These are phyloP conservation scores for Colletotrichum sp. DNA, from an alignment of 2,329 filamentous ascomycete species.

Conservation along the genomic window DNA sequence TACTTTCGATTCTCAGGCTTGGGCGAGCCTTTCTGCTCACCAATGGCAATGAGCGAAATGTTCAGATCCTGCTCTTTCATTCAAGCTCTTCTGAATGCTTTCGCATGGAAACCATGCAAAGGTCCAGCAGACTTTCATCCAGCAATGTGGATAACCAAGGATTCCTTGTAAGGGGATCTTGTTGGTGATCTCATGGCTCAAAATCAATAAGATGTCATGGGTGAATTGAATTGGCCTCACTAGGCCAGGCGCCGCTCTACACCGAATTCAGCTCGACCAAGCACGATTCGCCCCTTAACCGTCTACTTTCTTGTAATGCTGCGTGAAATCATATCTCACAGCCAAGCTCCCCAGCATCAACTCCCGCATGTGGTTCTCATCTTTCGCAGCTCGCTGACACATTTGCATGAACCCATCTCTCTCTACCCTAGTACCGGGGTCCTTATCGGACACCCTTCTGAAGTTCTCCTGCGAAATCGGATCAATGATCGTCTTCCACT, in stretches of 20 bases:
- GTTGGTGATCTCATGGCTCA: no score
- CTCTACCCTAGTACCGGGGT: slow-evolving; percentile 37
- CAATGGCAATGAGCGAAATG: accelerated
- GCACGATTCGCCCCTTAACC: not conserved
- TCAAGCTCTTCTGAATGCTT: accelerated
- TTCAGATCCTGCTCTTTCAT: not conserved
- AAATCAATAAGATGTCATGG: not conserved
- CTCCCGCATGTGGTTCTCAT: slow-evolving; percentile 34
- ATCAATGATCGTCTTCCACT: slow-evolving; percentile 49
- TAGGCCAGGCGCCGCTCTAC: accelerated
- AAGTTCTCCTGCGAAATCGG: slow-evolving; percentile 49
- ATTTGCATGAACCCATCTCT: slow-evolving; percentile 39
- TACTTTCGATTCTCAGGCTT: not conserved
- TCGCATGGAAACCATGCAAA: no score
- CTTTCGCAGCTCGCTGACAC: slow-evolving; percentile 38
- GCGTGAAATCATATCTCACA: slow-evolving; percentile 49
- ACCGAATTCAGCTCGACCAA: not conserved
- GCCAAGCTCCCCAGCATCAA: slow-evolving; percentile 39
- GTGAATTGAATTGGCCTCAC: not conserved
- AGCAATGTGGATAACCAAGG: no score
- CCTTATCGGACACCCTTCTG: slow-evolving; percentile 43
- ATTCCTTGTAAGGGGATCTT: no score
- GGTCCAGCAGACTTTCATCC: no score
- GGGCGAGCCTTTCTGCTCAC: not conserved
- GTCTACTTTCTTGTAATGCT: slow-evolving; percentile 40